These are phyloP conservation scores for Amauroascus verrucosus DNA, from an alignment of 2,329 filamentous ascomycete species.

Conservation along the genomic window DNA sequence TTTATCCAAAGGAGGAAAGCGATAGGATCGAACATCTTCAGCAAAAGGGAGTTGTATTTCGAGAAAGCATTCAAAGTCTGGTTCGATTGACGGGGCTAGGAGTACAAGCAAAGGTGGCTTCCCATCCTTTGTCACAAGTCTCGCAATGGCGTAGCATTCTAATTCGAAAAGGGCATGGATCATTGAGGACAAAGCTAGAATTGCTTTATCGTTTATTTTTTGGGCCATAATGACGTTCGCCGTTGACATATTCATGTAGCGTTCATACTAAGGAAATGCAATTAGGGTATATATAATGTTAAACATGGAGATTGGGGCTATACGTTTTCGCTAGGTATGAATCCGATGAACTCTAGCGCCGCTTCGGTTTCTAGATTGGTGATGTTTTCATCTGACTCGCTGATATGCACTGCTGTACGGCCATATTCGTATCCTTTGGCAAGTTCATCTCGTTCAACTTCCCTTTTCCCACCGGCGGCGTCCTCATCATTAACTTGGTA, in stretches of 20 bases:
- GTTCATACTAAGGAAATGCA: constrained; percentile 54
- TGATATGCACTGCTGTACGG: constrained; percentile 80
- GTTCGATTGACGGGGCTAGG: constrained; percentile 68
- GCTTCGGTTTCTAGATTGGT: constrained; percentile 74
- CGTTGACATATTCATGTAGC: constrained; percentile 76
- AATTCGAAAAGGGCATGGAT: constrained; percentile 78
- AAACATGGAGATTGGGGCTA: constrained; percentile 15
- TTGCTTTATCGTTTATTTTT: constrained; percentile 68
- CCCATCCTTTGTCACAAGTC: constrained; percentile 73
- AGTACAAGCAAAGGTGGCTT: constrained; percentile 68
- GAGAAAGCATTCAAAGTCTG: constrained; percentile 71
- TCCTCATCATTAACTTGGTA: constrained; percentile 71
- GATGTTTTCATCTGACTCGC: constrained; percentile 72
- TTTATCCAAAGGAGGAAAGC: constrained; percentile 79
- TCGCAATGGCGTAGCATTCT: constrained; percentile 74
- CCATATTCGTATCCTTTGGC: constrained; percentile 95
- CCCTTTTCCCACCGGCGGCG: constrained; percentile 65
- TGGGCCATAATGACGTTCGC: constrained; percentile 67
- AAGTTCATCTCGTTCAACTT: constrained; percentile 70
- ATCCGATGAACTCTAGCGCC: constrained; percentile 73
- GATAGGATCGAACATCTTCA: constrained; percentile 83
- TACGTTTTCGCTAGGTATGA: constrained; percentile 63
- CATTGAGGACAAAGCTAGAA: constrained; percentile 76
- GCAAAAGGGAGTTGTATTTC: constrained; percentile 87
- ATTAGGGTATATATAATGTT: constrained; percentile 2